Base-by-base conservation (phyloP, 164 flowering plant genomes). In the Vitis labrusca region DNA sequence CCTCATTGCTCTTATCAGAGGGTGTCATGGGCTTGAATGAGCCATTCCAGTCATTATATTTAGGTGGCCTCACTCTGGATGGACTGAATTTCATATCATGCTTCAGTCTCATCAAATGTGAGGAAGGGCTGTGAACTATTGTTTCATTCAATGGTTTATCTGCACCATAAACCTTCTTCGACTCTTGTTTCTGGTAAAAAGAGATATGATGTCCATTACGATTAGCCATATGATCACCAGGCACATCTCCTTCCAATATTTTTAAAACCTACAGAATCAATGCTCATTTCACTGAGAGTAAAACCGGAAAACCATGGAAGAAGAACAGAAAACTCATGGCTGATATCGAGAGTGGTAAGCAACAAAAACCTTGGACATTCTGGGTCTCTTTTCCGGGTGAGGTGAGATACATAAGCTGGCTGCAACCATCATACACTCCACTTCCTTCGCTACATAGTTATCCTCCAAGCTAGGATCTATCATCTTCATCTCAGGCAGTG, bases 311-410 rank as follows among this genome's bases (percentile, higher is more conserved):
- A 16, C 1, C 61, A 23, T 58, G 2, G 27, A 7, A n/a, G 56
- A 11, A 53, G 15, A 53, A 12, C 16, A 12, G 16, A 53, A 53
- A 53, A 53, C 56, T 53, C 14, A 32, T 64, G 10, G 11, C 1
- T 61, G 54, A 8, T 5, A 23, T 23, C 27, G 27, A 23, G 27
- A 23, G 27, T 23, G 0, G 27, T 23, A 23, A 23, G 27, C 27
- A 48, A 19, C 3, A 51, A 48, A 44, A 62, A 79, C 84, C 85
- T 79, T 77, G 7, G 84, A 83, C 84, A 83, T 79, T 51, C 73
- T 64, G 3, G 84, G 84, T 54, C 84, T 73, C 37, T 50, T 47
- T 53, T 83, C 71, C 8, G 84, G 86, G 53, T 66, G 30, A 17
- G 77, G 73, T 9, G 71, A 65, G 59, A 79, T 61, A 37, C 86